These are phyloP conservation scores for Crithidia sp. DNA, from an alignment of 208 protist genomes.

Conservation along the genomic window DNA sequence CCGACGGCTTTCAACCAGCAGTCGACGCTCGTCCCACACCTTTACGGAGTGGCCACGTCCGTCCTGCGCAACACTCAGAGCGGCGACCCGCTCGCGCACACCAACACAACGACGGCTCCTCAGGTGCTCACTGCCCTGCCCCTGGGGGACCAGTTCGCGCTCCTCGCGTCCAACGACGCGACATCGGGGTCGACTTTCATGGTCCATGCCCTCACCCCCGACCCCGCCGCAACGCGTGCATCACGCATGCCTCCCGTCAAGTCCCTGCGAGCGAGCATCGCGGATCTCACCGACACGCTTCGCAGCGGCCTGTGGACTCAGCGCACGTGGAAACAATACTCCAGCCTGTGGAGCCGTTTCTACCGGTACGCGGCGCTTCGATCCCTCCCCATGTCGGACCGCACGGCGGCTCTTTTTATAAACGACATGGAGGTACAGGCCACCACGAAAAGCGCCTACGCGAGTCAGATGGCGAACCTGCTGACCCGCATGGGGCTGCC, in stretches of 20 bases:
- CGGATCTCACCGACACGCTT: not conserved
- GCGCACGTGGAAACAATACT: not conserved
- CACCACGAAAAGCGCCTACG: conserved; percentile 2
- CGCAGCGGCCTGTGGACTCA: not conserved
- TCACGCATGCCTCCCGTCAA: not conserved
- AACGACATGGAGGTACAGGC: not conserved
- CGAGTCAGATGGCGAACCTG: not conserved
- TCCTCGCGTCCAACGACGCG: not conserved
- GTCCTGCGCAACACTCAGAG: not conserved
- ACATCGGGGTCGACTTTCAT: not conserved
- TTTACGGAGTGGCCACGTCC: not conserved
- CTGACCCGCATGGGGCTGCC: not conserved
- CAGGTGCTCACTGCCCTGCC: not conserved
- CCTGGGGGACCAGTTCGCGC: not conserved
- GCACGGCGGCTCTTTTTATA: not conserved
- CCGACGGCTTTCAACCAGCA: not conserved
- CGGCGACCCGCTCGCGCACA: not conserved
- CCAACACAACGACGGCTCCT: not conserved
- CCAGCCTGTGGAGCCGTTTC: not conserved
- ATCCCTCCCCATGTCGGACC: not conserved
- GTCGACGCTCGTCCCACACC: not conserved
- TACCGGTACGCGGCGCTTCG: conserved; percentile 2
- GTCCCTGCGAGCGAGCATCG: not conserved
- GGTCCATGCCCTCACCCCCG: not conserved
- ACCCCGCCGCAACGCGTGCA: not conserved